phyloP scores from a whole-genome alignment of 768 basidiomycete genomes.

The Trametes cubensis region DNA sequence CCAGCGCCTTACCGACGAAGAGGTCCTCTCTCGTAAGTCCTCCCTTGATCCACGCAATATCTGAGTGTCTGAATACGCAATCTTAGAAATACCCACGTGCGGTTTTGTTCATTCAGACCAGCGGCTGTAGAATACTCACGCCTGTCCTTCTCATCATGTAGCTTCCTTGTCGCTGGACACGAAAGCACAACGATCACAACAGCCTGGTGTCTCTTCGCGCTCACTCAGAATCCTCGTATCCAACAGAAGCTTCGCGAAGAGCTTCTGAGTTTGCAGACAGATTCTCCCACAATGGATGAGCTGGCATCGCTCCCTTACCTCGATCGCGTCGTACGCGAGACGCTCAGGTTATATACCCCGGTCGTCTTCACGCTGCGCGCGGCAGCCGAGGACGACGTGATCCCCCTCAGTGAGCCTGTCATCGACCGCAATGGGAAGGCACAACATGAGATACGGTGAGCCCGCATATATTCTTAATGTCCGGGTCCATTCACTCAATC shows the following conservation, averaged over 20 bases:
- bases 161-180: slow-evolving; percentile 39
- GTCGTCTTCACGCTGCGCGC: slow-evolving; percentile 53
- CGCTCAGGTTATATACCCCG: slow-evolving; percentile 56
- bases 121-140: too few species aligned
- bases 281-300: slow-evolving; percentile 62
- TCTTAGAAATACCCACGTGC: slow-evolving; percentile 24
- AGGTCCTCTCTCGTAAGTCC: slow-evolving; percentile 56
- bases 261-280: slow-evolving; percentile 43
- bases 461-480: slow-evolving; percentile 24
- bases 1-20: slow-evolving; percentile 61
- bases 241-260: slow-evolving; percentile 45
- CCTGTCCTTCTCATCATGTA: not conserved
- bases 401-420: slow-evolving; percentile 49
- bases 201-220: slow-evolving; percentile 39
- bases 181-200: slow-evolving; percentile 44
- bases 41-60: slow-evolving; percentile 35
- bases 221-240: slow-evolving; percentile 38
- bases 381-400: slow-evolving; percentile 45
- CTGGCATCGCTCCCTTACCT: slow-evolving; percentile 67
- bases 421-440: slow-evolving; percentile 14
- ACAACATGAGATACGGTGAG: slow-evolving; percentile 28
- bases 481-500: not conserved
- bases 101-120: not conserved
- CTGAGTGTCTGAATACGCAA: slow-evolving; percentile 32
- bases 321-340: slow-evolving; percentile 64